A percentile compares a stretch with the other conserved stretches of the same genome.
Conservation (phyloP, 2,329 filamentous ascomycete genomes). For the Fusarium pseudocircinatum region DNA sequence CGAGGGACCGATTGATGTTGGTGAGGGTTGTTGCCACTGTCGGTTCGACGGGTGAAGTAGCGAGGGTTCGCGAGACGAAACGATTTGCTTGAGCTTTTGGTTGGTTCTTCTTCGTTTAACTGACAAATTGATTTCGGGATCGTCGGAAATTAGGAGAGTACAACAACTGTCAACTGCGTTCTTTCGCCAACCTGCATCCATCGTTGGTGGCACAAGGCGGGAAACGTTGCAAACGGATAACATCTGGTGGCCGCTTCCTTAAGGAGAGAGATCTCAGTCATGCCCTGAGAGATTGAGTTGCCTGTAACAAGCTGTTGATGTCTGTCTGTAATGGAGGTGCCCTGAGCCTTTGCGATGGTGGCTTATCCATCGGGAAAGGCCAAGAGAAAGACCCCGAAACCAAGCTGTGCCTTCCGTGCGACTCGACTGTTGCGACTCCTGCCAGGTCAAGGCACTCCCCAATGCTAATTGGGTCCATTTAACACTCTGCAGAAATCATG, state of each 20-base stretch:
- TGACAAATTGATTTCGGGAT: background rate
- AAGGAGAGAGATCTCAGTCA: too few relatives aligned
- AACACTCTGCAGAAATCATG: background rate
- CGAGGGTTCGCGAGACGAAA: background rate
- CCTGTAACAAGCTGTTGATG: background rate
- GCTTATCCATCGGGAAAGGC: too few relatives aligned
- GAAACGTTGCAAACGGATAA: background rate
- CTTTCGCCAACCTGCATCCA: fast-evolving
- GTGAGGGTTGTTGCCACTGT: conserved; percentile 2
- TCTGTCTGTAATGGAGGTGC: background rate
- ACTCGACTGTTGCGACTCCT: background rate
- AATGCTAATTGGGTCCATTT: fast-evolving
- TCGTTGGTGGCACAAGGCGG: background rate
- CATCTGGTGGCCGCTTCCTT: background rate
- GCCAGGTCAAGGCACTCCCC: background rate
- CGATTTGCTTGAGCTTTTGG: background rate
- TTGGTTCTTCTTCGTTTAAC: fast-evolving
- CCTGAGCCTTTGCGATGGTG: background rate
- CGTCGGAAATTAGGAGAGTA: too few relatives aligned
- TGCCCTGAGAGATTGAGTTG: fast-evolving
- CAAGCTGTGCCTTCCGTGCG: background rate
- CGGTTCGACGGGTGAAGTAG: background rate
- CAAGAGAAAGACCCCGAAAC: background rate
- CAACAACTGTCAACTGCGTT: background rate
- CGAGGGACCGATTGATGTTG: background rate